A percentile compares a stretch with the other conserved stretches of the same genome.
phyloP scores from a whole-genome alignment of 2,329 filamentous ascomycete species.

The Colletotrichum tabaci region DNA sequence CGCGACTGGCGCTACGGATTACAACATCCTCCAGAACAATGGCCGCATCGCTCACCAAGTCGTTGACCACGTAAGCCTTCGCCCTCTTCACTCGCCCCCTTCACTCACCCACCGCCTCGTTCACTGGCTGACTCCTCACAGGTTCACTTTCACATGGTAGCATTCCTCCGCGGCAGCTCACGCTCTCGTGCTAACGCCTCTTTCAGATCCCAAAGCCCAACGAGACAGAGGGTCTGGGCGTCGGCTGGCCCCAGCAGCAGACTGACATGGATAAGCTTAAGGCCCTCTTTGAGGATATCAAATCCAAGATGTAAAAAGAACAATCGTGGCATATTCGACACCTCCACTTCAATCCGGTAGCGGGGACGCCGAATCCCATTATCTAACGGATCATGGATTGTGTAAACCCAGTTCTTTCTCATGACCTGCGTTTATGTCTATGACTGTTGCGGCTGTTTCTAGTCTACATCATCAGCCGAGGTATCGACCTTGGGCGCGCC shows the following conservation, averaged over 20 bases:
- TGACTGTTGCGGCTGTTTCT: slow-evolving; percentile 35
- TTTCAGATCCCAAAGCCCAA: slow-evolving; percentile 93
- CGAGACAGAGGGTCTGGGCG: slow-evolving; percentile 81
- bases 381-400: slow-evolving; percentile 8
- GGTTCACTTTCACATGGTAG: slow-evolving; percentile 95
- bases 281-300: slow-evolving; percentile 85
- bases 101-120: too few relatives aligned
- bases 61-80: slow-evolving; percentile 86
- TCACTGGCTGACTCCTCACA: slow-evolving; percentile 50
- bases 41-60: slow-evolving; percentile 91
- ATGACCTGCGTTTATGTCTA: background rate
- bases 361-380: slow-evolving; percentile 40
- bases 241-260: slow-evolving; percentile 83
- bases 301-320: slow-evolving; percentile 82
- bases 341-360: background rate
- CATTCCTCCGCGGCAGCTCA: background rate
- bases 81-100: too few relatives aligned
- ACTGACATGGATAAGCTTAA: slow-evolving; percentile 88
- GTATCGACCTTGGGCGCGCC: slow-evolving; percentile 50
- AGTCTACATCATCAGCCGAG: slow-evolving; percentile 63
- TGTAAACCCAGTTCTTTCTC: background rate
- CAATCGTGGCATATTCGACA: slow-evolving; percentile 12
- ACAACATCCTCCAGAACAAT: slow-evolving; percentile 98
- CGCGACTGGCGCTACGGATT: slow-evolving; percentile 83
- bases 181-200: slow-evolving; percentile 18